Evolutionary conservation across 129 eudicot genomes (phyloP).

Genomic region (Flaveria trinervia): DNA sequence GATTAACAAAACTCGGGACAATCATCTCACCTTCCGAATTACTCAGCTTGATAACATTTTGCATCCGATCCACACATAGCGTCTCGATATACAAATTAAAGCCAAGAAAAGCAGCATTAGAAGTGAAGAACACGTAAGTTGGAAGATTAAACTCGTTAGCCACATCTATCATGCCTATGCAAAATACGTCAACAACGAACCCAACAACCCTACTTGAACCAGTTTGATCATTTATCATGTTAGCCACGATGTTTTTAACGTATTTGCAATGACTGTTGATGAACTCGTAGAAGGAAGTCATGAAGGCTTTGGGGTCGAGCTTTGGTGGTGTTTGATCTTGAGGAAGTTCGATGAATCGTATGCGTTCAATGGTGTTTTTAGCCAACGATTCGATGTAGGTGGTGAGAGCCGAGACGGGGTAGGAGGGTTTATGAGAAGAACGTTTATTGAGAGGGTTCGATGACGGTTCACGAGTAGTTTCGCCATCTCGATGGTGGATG

Average conservation of each 20-base stretch:
- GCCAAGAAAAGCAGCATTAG: conserved; percentile 39
- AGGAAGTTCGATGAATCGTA: conserved; percentile 15
- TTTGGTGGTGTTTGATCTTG: conserved; percentile 16
- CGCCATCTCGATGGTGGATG: no score
- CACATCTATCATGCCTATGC: conserved; percentile 41
- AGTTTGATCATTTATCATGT: not conserved
- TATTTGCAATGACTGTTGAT: conserved; percentile 24
- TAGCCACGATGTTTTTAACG: conserved; percentile 6
- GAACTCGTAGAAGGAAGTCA: conserved; percentile 6
- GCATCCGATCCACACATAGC: not conserved
- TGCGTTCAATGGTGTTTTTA: not conserved
- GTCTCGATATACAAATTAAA: conserved; percentile 17
- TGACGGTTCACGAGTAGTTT: conserved; percentile 31
- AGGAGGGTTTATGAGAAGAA: conserved; percentile 31
- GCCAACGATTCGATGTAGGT: conserved; percentile 22
- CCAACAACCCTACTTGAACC: conserved; percentile 16
- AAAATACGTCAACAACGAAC: conserved; percentile 38
- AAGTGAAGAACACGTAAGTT: conserved; percentile 27
- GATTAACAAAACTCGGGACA: conserved; percentile 22
- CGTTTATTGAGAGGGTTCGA: conserved; percentile 24
- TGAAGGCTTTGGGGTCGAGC: conserved; percentile 11
- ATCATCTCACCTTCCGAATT: conserved; percentile 14
- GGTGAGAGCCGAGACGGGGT: not conserved
- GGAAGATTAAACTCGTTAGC: conserved; percentile 39
- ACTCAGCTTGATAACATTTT: conserved; percentile 17